A percentile compares a stretch with the other conserved stretches of the same genome.
Evolutionary conservation across 176 grass and related monocot species (phyloP).

Genomic region (Musa troglodytarum): DNA sequence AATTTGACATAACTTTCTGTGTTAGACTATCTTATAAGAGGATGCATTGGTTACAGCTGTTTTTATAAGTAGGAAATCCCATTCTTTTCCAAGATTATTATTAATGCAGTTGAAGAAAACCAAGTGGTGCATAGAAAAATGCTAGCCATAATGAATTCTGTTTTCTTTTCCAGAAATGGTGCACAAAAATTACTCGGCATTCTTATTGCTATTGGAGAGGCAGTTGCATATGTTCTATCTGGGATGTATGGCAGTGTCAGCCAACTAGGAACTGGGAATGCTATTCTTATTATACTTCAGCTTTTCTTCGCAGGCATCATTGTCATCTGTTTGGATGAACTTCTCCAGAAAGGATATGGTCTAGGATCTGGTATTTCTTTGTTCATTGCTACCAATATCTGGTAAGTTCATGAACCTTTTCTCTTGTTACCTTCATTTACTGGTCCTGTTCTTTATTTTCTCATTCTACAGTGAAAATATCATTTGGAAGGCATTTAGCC

Average conservation of each 20-base stretch:
- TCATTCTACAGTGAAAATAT: conserved; percentile 35
- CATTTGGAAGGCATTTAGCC: conserved; percentile 43
- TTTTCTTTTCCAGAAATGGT: conserved; percentile 34
- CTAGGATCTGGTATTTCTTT: conserved; percentile 45
- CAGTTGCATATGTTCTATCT: conserved; percentile 40
- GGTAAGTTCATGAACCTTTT: conserved; percentile 14
- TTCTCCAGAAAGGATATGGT: conserved; percentile 44
- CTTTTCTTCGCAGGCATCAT: conserved; percentile 49
- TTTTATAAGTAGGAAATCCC: too few species aligned
- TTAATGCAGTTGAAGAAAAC: too few species aligned
- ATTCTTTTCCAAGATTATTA: too few species aligned
- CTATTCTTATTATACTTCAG: conserved; percentile 48
- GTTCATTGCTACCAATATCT: conserved; percentile 49
- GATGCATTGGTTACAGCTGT: too few species aligned
- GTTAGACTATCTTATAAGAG: too few species aligned
- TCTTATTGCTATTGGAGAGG: conserved; percentile 39
- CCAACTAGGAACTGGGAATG: conserved; percentile 38
- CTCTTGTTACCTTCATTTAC: not conserved
- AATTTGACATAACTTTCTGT: not conserved
- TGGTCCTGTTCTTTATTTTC: not conserved
- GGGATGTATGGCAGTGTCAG: conserved; percentile 35
- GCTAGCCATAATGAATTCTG: not conserved
- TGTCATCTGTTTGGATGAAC: conserved; percentile 44
- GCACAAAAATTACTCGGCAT: conserved; percentile 44
- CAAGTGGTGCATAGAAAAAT: too few species aligned